These are phyloP conservation scores for Aspergillus sparsus DNA, from an alignment of 495 filamentous ascomycete species.

Conservation along the genomic window DNA sequence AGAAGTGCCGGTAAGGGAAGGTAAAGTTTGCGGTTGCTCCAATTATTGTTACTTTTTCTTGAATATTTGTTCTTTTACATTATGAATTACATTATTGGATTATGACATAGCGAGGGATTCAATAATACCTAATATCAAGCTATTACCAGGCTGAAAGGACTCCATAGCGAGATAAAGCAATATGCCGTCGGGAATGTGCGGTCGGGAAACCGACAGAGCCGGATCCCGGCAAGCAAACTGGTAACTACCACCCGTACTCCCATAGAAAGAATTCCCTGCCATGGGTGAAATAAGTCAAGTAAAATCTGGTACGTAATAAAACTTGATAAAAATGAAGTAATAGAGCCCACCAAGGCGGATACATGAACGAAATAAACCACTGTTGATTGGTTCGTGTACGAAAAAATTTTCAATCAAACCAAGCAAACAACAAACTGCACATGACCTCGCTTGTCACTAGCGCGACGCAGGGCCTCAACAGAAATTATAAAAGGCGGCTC, in stretches of 20 bases:
- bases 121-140: too few species aligned
- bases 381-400: constrained; percentile 8
- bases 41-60: too few species aligned
- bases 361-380: background rate
- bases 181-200: background rate
- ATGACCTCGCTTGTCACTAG: constrained; percentile 38
- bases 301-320: background rate
- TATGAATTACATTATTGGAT: too few species aligned
- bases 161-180: background rate
- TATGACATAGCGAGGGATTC: too few species aligned
- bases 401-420: constrained; percentile 21
- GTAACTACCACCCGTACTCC: too few species aligned
- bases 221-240: background rate
- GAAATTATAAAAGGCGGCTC: constrained; percentile 28
- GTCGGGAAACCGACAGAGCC: background rate
- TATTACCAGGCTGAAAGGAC: background rate
- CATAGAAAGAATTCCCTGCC: too few species aligned
- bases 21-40: too few species aligned
- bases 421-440: constrained; percentile 34
- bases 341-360: background rate
- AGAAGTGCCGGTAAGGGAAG: too few species aligned
- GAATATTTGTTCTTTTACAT: too few species aligned
- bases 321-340: constrained; percentile 3
- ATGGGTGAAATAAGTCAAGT: too few species aligned
- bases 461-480: constrained; percentile 11